Evolutionary conservation across 2,329 filamentous ascomycete species (phyloP).

Genomic region (Colletotrichum lindemuthianum): DNA sequence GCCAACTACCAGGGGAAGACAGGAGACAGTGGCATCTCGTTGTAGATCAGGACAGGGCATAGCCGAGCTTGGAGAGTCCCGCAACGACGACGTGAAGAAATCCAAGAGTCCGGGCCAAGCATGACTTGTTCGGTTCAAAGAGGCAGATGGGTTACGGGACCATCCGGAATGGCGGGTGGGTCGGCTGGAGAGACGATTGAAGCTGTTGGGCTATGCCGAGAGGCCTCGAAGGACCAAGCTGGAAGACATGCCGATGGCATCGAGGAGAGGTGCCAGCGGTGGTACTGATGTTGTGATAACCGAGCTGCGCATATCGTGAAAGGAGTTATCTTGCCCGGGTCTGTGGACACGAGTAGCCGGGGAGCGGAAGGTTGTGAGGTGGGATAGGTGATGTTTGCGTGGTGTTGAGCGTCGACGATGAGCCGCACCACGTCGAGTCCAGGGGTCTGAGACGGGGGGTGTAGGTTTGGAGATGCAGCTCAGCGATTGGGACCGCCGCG

Average conservation of each 20-base stretch:
- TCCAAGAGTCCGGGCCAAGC: too few species aligned
- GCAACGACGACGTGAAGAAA: too few species aligned
- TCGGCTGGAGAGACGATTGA: neutral
- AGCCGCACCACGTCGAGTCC: slow-evolving; percentile 13
- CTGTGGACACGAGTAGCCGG: slow-evolving; percentile 28
- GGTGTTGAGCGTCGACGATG: slow-evolving; percentile 7
- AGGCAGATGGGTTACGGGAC: slow-evolving; percentile 11
- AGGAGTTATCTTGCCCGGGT: slow-evolving; percentile 5
- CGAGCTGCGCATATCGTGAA: neutral
- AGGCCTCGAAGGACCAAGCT: neutral
- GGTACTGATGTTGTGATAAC: slow-evolving; percentile 3
- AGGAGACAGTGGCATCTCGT: too few species aligned
- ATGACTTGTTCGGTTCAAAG: neutral
- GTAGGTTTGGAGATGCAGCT: neutral
- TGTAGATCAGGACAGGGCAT: too few species aligned
- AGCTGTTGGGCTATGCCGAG: neutral
- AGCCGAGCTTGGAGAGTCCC: too few species aligned
- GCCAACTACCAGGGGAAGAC: too few species aligned
- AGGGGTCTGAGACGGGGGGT: slow-evolving; percentile 13
- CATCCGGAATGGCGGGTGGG: slow-evolving; percentile 24
- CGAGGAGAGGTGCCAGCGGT: slow-evolving; percentile 7
- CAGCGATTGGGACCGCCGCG: too few species aligned
- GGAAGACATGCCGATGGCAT: slow-evolving; percentile 1
- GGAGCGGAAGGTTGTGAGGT: neutral
- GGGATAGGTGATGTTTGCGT: neutral